Conservation (phyloP, 1,139 yeast genomes). For the Saccharomyces hybrid region DNA sequence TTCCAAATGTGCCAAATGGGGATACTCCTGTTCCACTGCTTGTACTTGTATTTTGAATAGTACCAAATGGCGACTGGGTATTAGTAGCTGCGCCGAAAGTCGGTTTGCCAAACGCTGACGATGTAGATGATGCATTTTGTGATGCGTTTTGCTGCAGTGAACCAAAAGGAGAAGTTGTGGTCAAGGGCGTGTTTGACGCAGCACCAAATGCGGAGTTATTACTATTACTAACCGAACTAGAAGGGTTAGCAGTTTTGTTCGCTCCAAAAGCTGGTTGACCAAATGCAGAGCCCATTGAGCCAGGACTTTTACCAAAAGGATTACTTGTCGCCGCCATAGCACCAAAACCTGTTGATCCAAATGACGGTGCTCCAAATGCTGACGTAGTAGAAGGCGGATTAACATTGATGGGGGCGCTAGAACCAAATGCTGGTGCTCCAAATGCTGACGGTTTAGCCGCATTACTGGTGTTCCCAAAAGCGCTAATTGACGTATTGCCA, state of each 20-base stretch:
- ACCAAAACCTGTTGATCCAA: constrained; percentile 7
- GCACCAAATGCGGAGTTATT: constrained; percentile 8
- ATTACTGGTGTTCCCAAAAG: constrained; percentile 14
- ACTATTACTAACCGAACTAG: constrained; percentile 4
- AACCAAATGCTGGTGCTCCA: constrained; percentile 18
- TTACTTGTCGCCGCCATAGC: background rate
- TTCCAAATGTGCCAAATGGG: constrained; percentile 5
- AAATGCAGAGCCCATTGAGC: background rate
- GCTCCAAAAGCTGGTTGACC: constrained; percentile 4
- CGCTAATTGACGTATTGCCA: constrained; percentile 4
- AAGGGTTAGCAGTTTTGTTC: constrained; percentile 1
- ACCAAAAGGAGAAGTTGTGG: constrained; percentile 9
- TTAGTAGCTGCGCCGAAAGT: constrained; percentile 8
- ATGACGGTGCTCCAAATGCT: constrained; percentile 14
- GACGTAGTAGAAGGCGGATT: constrained; percentile 5
- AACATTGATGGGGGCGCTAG: constrained; percentile 11
- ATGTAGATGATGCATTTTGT: background rate
- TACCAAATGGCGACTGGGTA: constrained; percentile 2
- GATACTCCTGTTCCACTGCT: background rate
- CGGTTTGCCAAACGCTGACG: constrained; percentile 11
- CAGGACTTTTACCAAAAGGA: background rate
- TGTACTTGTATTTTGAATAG: background rate
- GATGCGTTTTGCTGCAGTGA: background rate
- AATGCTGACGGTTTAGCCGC: constrained; percentile 14
- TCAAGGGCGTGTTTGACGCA: constrained; percentile 2